Evolutionary conservation across 2,329 filamentous ascomycete species (phyloP).

Genomic region (Aspergillus pseudonomiae): DNA sequence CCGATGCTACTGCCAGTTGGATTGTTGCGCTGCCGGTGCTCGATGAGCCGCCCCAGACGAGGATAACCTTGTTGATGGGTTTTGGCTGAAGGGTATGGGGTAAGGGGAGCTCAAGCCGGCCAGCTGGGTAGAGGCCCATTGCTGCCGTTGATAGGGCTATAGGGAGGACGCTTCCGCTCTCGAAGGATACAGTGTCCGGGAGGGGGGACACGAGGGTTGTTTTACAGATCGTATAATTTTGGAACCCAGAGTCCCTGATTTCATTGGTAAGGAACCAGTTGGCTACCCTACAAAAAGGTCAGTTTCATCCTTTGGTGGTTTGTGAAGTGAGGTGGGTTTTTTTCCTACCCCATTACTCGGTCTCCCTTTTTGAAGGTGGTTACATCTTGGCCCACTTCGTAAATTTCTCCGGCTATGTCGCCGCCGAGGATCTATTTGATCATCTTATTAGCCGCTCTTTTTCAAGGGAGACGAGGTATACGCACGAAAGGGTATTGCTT

Average conservation of each 20-base stretch:
- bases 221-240: slow-evolving; percentile 31
- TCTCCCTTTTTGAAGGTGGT: slow-evolving; percentile 32
- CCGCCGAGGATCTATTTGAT: slow-evolving; percentile 39
- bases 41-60: slow-evolving; percentile 50
- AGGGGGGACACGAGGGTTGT: slow-evolving; percentile 29
- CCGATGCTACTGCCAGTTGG: slow-evolving; percentile 46
- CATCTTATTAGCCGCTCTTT: background rate
- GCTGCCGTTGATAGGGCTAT: slow-evolving; percentile 37
- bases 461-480: background rate
- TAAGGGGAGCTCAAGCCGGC: slow-evolving; percentile 26
- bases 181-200: slow-evolving; percentile 35
- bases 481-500: background rate
- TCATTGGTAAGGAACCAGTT: slow-evolving; percentile 29
- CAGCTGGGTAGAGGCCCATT: slow-evolving; percentile 23
- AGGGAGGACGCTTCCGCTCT: slow-evolving; percentile 41
- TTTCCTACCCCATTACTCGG: slow-evolving; percentile 26
- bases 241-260: slow-evolving; percentile 29
- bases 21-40: slow-evolving; percentile 48
- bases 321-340: background rate
- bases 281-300: slow-evolving; percentile 12
- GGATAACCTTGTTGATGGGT: slow-evolving; percentile 28
- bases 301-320: background rate
- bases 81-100: slow-evolving; percentile 19
- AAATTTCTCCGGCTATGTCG: slow-evolving; percentile 51
- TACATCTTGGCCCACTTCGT: slow-evolving; percentile 43